Conservation (phyloP, 331 rosid species). For the Acacia concinna region DNA sequence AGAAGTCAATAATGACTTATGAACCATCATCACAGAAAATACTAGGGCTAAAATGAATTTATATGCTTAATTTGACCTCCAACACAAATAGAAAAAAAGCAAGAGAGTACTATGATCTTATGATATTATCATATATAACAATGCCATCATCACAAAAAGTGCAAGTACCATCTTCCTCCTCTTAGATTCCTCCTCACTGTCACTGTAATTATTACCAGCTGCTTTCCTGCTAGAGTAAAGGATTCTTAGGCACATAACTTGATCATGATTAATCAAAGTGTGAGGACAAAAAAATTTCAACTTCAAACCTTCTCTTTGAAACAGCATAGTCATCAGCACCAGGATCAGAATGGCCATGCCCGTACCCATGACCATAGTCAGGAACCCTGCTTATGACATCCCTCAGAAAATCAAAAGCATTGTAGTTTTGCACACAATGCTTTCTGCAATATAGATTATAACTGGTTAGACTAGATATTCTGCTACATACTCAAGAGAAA, state of each 20-base stretch:
- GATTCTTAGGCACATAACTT: conserved; percentile 22
- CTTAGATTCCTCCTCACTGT: conserved; percentile 84
- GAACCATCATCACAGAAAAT: background rate
- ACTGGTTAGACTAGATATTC: conserved; percentile 13
- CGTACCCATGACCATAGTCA: conserved; percentile 80
- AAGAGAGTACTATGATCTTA: background rate
- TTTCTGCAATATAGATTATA: conserved; percentile 63
- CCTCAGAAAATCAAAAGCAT: conserved; percentile 90
- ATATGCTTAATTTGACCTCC: background rate
- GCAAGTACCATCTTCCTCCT: conserved; percentile 83
- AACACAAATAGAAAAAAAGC: background rate
- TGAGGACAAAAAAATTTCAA: background rate
- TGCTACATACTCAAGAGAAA: background rate
- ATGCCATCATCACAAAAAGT: background rate
- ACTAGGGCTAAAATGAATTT: background rate
- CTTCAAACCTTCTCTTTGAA: conserved; percentile 72
- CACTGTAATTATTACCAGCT: conserved; percentile 67
- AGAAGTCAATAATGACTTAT: background rate
- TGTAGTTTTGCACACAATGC: conserved; percentile 94
- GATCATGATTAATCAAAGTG: conserved; percentile 17
- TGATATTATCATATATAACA: background rate
- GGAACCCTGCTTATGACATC: conserved; percentile 88
- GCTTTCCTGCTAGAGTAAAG: conserved; percentile 64
- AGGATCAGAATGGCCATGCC: conserved; percentile 80
- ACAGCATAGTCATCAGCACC: conserved; percentile 70